Conservation (phyloP, 768 basidiomycete species). For the Amanita muscaria region DNA sequence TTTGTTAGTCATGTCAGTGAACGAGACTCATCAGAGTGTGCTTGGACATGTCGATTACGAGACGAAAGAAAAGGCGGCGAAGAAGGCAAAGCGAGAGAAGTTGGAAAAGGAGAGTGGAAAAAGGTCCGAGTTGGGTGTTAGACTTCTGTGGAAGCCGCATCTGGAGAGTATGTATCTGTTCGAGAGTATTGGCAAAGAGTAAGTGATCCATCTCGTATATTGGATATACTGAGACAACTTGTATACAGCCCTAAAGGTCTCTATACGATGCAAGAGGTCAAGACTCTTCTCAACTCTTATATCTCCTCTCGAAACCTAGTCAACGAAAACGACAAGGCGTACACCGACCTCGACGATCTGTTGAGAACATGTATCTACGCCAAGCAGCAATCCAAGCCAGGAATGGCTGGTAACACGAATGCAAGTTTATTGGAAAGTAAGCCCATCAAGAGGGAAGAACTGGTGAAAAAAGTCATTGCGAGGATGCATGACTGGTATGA, state of each 20-base stretch:
- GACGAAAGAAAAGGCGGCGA: slow-evolving; percentile 61
- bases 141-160: slow-evolving; percentile 64
- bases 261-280: slow-evolving; percentile 52
- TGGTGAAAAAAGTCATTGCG: slow-evolving; percentile 41
- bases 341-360: slow-evolving; percentile 57
- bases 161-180: slow-evolving; percentile 50
- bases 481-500: slow-evolving; percentile 79
- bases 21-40: slow-evolving; percentile 48
- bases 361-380: slow-evolving; percentile 28
- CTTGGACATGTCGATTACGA: slow-evolving; percentile 38
- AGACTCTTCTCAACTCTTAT: slow-evolving; percentile 51
- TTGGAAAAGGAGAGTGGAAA: slow-evolving; percentile 41
- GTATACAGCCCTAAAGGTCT: slow-evolving; percentile 41
- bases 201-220: slow-evolving; percentile 13
- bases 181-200: slow-evolving; percentile 56
- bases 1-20: slow-evolving; percentile 45
- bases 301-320: slow-evolving; percentile 50
- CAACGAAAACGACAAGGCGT: slow-evolving; percentile 58
- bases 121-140: slow-evolving; percentile 38
- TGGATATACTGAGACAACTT: not conserved
- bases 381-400: slow-evolving; percentile 27
- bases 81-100: slow-evolving; percentile 50
- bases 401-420: slow-evolving; percentile 3
- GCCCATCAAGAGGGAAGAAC: slow-evolving; percentile 61
- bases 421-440: slow-evolving; percentile 21